Evolutionary conservation across 2,329 filamentous ascomycete genomes (phyloP).

Genomic region (Ilyonectria destructans): DNA sequence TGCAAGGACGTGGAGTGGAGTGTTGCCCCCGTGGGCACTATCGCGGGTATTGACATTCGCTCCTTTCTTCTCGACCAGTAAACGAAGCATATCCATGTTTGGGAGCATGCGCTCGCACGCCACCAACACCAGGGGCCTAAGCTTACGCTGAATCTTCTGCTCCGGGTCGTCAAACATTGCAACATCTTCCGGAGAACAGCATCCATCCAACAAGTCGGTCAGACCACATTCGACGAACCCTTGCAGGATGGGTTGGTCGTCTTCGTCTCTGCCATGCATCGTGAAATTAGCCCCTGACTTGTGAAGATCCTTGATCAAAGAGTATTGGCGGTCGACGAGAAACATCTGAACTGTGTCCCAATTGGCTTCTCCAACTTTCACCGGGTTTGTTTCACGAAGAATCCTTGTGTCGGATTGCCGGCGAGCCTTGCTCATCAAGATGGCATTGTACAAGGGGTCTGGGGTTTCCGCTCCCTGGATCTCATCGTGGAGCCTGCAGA

Average conservation of each 20-base stretch:
- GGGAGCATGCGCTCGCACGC: constrained; percentile 32
- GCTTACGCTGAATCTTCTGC: neutral
- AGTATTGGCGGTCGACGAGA: constrained; percentile 27
- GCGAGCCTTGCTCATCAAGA: constrained; percentile 31
- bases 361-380: constrained; percentile 11
- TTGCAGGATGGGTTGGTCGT: constrained; percentile 15
- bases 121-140: constrained; percentile 15
- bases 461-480: constrained; percentile 8
- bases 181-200: constrained; percentile 29
- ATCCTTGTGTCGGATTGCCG: constrained; percentile 26
- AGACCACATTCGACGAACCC: constrained; percentile 29
- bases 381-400: constrained; percentile 16
- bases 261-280: fast-evolving
- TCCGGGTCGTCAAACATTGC: constrained; percentile 16
- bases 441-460: neutral
- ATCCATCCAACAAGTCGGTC: constrained; percentile 33
- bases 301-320: constrained; percentile 26
- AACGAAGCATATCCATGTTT: constrained; percentile 38
- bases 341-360: constrained; percentile 28
- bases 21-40: neutral
- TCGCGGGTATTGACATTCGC: constrained; percentile 16
- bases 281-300: constrained; percentile 34
- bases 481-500: constrained; percentile 29
- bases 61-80: constrained; percentile 39
- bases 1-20: constrained; percentile 34